Percentiles rank a stretch among this genome's conserved stretches.
phyloP scores from a whole-genome alignment of 2,329 filamentous ascomycete genomes.

The Xylaria sp. region DNA sequence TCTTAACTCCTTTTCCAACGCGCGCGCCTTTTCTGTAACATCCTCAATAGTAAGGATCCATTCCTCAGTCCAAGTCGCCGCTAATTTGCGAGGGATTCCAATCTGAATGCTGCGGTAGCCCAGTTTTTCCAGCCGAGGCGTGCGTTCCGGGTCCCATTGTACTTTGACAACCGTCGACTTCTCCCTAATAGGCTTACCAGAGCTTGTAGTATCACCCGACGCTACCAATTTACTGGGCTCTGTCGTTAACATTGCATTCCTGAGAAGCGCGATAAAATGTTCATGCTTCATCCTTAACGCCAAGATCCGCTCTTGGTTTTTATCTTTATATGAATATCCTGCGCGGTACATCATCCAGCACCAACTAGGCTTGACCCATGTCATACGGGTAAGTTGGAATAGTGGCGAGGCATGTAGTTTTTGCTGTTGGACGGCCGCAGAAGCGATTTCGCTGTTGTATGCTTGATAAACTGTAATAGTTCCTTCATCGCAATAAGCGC shows the following conservation, averaged over 20 bases:
- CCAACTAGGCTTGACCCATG: constrained; percentile 33
- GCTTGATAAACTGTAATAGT: constrained; percentile 32
- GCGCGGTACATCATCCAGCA: constrained; percentile 58
- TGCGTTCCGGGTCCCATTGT: constrained; percentile 73
- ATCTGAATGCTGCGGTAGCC: constrained; percentile 61
- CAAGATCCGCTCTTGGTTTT: constrained; percentile 64
- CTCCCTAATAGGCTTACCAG: constrained; percentile 2
- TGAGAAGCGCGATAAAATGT: background rate
- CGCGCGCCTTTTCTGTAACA: background rate
- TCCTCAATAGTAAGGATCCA: background rate
- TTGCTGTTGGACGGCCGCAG: background rate
- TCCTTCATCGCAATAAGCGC: constrained; percentile 26
- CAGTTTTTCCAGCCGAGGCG: constrained; percentile 56
- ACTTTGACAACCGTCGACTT: constrained; percentile 53
- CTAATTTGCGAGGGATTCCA: background rate
- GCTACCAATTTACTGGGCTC: constrained; percentile 37
- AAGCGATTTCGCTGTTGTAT: constrained; percentile 23
- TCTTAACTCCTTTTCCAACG: background rate
- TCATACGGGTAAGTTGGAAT: constrained; percentile 23
- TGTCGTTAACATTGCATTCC: constrained; percentile 48
- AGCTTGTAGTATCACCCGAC: background rate
- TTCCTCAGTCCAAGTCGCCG: background rate
- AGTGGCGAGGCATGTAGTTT: constrained; percentile 17
- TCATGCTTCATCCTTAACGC: constrained; percentile 54
- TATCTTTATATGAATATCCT: constrained; percentile 68